Conservation (phyloP, 2,329 filamentous ascomycete genomes). For the Trichoderma sp. region DNA sequence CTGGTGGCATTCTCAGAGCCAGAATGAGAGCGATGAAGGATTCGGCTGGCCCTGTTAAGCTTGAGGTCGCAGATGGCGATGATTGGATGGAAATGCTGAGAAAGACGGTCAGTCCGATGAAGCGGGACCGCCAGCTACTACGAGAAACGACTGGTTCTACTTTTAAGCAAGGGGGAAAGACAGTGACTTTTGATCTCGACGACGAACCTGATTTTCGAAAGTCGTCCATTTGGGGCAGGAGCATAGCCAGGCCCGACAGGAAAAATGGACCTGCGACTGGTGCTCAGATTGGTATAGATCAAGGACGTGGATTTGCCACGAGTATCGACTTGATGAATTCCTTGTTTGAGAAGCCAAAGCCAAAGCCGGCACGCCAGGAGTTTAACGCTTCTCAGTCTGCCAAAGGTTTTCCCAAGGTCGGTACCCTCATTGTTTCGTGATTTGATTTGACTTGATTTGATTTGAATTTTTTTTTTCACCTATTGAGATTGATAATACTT, state of each 20-base stretch:
- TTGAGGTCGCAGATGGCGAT: slow-evolving; percentile 65
- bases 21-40: slow-evolving; percentile 62
- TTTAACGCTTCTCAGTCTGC: slow-evolving; percentile 49
- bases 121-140: slow-evolving; percentile 78
- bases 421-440: slow-evolving; percentile 51
- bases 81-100: slow-evolving; percentile 94
- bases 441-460: slow-evolving; percentile 23
- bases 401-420: slow-evolving; percentile 83
- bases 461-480: neutral
- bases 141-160: slow-evolving; percentile 57
- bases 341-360: slow-evolving; percentile 73
- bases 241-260: slow-evolving; percentile 30
- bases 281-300: slow-evolving; percentile 37
- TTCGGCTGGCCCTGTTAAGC: slow-evolving; percentile 54
- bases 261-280: slow-evolving; percentile 30
- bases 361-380: slow-evolving; percentile 56
- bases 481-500: slow-evolving; percentile 23
- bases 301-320: slow-evolving; percentile 70
- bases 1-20: slow-evolving; percentile 61
- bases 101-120: slow-evolving; percentile 89
- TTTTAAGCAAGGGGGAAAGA: slow-evolving; percentile 28
- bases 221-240: slow-evolving; percentile 37
- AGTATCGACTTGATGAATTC: slow-evolving; percentile 97
- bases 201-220: slow-evolving; percentile 51
- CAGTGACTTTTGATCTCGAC: slow-evolving; percentile 30